A percentile compares a stretch with the other conserved stretches of the same genome.
Conservation (phyloP, 2,329 filamentous ascomycete genomes). For the Dactylella cylindrospora region DNA sequence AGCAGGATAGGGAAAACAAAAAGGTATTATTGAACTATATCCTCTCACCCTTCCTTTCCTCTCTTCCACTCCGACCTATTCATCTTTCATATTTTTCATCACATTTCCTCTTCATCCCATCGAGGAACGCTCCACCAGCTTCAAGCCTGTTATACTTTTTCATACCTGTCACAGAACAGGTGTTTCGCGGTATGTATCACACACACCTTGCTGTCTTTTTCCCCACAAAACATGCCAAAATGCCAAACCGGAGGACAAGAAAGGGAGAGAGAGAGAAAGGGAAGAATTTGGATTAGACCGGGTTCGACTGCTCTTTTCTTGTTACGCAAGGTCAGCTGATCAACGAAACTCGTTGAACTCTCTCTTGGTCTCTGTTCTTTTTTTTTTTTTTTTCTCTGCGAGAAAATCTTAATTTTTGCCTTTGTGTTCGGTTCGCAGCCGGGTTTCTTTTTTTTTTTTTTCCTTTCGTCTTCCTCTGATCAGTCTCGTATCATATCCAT, state of each 20-base stretch:
- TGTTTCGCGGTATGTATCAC: no score
- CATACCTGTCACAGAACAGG: no score
- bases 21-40: no score
- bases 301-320: slow-evolving; percentile 1
- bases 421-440: slow-evolving; percentile 16
- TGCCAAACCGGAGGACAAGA: no score
- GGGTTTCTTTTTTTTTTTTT: slow-evolving; percentile 21
- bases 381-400: slow-evolving; percentile 24
- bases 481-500: slow-evolving; percentile 18
- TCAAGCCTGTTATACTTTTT: not conserved
- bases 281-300: slow-evolving; percentile 5
- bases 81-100: no score
- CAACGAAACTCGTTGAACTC: slow-evolving; percentile 19
- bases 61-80: no score
- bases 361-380: no score
- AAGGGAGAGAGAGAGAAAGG: not conserved
- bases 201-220: no score
- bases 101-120: not conserved
- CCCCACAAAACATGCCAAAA: no score
- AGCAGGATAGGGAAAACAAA: no score
- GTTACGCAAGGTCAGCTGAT: slow-evolving; percentile 43
- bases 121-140: not conserved
- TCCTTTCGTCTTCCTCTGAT: slow-evolving; percentile 23
- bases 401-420: not conserved
- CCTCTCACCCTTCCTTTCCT: no score